Evolutionary conservation across 179 eudicot species (phyloP), one percentile per base, ranked within the genome.

Genomic region (Silene coronaria): DNA sequence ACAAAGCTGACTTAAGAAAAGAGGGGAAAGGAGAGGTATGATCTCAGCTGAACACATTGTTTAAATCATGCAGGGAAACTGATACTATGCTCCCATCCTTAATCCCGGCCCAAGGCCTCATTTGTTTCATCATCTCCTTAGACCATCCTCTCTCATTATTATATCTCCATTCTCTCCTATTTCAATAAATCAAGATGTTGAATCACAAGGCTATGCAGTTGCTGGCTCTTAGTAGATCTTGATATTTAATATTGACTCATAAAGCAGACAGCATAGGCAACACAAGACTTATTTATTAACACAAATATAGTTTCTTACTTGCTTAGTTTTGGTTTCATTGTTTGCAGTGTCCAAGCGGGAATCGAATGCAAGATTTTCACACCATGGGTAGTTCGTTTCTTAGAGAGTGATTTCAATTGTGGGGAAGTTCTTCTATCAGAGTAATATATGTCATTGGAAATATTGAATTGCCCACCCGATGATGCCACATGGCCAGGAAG

Each of bases 291-390:
- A 28, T 60, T 28, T 38, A n/a, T 10, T 34, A 13, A 21, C 70
- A 75, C 45, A 70, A 12, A 26, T 17, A 14, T 16, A 72, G 14
- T 9, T 19, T 70, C 97, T 83, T 92, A 95, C 99, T 95, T 95
- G 97, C 97, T 95, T 74, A 93, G 84, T 82, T 87, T 95, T 55
- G 97, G 89, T 79, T 89, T 95, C 88, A 91, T 91, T 3, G 99
- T 95, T 79, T 95, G 90, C 74, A 96, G 88, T 84, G 91, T 93
- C 46, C 88, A 85, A 32, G 90, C 97, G 59, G 99, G 97, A 70
- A 84, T 80, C 28, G 97, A 96, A 85, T 93, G 97, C 84, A 87
- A 86, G 77, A 93, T 85, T 83, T 93, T 93, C 85, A 91, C 92
- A 53, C 96, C 92, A 76, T 91, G 97, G 80, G 83, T 87, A 74